A percentile compares a stretch with the other conserved stretches of the same genome.
Conservation (phyloP, 2,329 filamentous ascomycete species). For the Amylocarpus encephaloides region DNA sequence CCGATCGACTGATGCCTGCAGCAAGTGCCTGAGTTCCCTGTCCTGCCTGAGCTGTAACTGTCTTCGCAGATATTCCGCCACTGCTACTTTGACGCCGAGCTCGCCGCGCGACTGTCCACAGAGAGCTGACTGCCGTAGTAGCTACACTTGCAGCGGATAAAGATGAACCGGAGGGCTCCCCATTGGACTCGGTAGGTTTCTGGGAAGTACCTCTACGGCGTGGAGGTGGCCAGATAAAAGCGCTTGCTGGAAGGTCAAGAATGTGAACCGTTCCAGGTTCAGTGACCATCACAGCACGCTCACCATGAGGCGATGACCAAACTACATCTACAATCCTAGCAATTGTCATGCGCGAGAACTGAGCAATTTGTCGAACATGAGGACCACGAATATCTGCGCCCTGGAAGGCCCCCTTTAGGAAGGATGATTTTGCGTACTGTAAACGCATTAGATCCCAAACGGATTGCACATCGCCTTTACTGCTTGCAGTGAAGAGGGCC, state of each 20-base stretch:
- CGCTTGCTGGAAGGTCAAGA: constrained; percentile 75
- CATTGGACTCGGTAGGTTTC: constrained; percentile 11
- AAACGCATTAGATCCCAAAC: constrained; percentile 73
- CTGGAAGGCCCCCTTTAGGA: constrained; percentile 48
- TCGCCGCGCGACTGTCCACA: constrained; percentile 29
- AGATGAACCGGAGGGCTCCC: constrained; percentile 40
- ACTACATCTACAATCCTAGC: constrained; percentile 84
- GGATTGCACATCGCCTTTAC: constrained; percentile 75
- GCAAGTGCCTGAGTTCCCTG: constrained; percentile 69
- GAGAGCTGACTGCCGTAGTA: constrained; percentile 29
- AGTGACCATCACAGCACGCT: constrained; percentile 82
- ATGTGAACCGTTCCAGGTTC: constrained; percentile 94
- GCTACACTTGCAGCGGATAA: constrained; percentile 38
- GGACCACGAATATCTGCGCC: constrained; percentile 36
- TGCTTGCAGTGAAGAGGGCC: constrained; percentile 71
- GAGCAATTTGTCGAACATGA: constrained; percentile 74
- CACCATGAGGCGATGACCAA: constrained; percentile 77
- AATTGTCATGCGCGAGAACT: constrained; percentile 86
- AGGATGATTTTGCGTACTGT: constrained; percentile 56
- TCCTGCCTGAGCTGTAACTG: constrained; percentile 45
- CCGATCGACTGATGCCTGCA: constrained; percentile 66
- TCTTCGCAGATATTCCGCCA: constrained; percentile 26
- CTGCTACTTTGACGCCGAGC: constrained; percentile 31
- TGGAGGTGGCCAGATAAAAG: constrained; percentile 81
- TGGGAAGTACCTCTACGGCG: constrained; percentile 35